Evolutionary conservation across 2,329 filamentous ascomycete genomes (phyloP), one percentile per base, ranked within the genome.

Genomic region (Malbranchea cinnamomea): DNA sequence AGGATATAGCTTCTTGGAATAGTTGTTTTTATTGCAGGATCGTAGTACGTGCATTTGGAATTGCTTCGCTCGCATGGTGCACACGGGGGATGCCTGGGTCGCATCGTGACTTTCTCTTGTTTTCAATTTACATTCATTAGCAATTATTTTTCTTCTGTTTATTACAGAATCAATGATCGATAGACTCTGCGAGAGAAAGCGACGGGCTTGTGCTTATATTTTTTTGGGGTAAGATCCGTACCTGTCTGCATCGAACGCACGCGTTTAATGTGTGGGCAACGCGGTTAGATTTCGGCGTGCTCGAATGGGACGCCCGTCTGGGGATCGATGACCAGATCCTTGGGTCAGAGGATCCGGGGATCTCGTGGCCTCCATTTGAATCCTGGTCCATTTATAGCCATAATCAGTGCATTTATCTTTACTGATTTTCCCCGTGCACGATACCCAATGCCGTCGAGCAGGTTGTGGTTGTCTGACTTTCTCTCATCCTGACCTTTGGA

Each of bases 1-100:
- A 94, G 78, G 36, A 98, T 89, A 60, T 95, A 95, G 46, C 78
- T 79, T 38, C 89, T 76, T 38, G 83, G 81, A 45, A 95, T 83
- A 49, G 80, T 85, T 46, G 73, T 74, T 38, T 80, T 78, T 53
- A 85, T 89, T 30, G 78, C 68, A 17, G 84, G 83, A 56, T 98
- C 89, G 53, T 79, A 92, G 60, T 95, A 98, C 50, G 94, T 87
- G 67, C 89, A 98, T 37, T 74, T 70, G 17, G 84, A 83, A 46
- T 85, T 85, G 39, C 82, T 85, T 43, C 87, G 73, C 58, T 94
- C 84, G 60, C 89, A 98, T 13, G 87, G 85, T 11, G 82, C 70
- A 56, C 89, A 98, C 80, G 78, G 23, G 89, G 89, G 13, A 98
- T 70, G 9, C 80, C 81, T 3, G 89, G 81, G 57, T 95, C 89